Evolutionary conservation across 768 basidiomycete species (phyloP).

Genomic region (Lyophyllum shimeji): DNA sequence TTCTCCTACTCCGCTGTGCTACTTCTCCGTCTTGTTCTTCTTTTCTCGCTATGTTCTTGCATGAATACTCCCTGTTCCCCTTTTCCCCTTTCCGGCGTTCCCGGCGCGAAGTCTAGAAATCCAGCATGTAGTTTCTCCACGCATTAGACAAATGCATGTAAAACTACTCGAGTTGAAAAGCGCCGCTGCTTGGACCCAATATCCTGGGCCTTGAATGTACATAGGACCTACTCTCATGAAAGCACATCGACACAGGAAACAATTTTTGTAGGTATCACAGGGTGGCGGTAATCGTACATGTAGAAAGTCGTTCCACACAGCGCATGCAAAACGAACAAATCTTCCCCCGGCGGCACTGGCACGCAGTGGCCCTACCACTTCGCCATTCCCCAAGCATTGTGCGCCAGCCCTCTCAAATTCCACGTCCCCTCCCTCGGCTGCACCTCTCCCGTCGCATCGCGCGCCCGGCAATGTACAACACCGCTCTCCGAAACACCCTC

Average conservation of each 20-base stretch:
- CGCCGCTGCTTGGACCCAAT: too few relatives aligned
- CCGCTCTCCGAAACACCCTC: constrained; percentile 32
- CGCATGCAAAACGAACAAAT: neutral
- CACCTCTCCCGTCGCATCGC: constrained; percentile 44
- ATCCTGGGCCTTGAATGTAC: too few relatives aligned
- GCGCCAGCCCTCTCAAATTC: constrained; percentile 70
- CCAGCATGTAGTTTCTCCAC: too few relatives aligned
- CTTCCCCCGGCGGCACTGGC: neutral
- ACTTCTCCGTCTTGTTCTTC: neutral
- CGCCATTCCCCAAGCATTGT: constrained; percentile 48
- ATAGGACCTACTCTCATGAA: too few relatives aligned
- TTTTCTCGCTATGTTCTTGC: neutral
- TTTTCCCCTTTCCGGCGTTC: neutral
- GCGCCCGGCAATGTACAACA: constrained; percentile 49
- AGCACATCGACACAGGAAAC: too few relatives aligned
- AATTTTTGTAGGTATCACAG: too few relatives aligned
- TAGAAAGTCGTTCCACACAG: too few relatives aligned
- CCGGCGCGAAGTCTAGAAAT: neutral
- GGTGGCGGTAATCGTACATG: too few relatives aligned
- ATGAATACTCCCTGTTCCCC: neutral
- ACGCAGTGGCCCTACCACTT: constrained; percentile 26
- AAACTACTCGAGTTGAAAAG: too few relatives aligned
- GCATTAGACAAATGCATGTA: too few relatives aligned
- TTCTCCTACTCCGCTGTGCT: neutral
- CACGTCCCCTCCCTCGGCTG: constrained; percentile 53